Evolutionary conservation across 2,329 filamentous ascomycete genomes (phyloP).

Genomic region (Fusarium sp.): DNA sequence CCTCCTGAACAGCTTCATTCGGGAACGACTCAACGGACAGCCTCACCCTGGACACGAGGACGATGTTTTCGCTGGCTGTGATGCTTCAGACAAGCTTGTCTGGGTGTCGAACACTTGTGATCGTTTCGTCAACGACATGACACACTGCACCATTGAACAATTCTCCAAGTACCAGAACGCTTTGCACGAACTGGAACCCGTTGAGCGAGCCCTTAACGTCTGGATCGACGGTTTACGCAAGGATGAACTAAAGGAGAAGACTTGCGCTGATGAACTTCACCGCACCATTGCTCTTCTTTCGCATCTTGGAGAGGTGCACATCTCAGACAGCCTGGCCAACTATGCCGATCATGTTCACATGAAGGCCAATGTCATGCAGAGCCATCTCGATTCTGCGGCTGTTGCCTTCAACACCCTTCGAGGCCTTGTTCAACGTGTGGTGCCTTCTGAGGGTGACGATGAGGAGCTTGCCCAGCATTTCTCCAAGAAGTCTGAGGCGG

Average conservation of each 20-base stretch:
- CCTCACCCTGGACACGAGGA: conserved; percentile 77
- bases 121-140: conserved; percentile 84
- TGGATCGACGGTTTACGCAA: conserved; percentile 88
- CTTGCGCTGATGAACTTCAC: conserved; percentile 83
- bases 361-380: conserved; percentile 80
- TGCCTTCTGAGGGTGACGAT: conserved; percentile 64
- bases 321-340: conserved; percentile 75
- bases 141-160: conserved; percentile 79
- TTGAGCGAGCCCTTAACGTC: conserved; percentile 87
- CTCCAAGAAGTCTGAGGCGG: conserved; percentile 74
- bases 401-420: conserved; percentile 73
- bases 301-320: conserved; percentile 86
- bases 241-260: conserved; percentile 87
- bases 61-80: conserved; percentile 82
- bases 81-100: conserved; percentile 85
- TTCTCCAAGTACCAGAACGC: conserved; percentile 85
- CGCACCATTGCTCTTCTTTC: conserved; percentile 86
- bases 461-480: conserved; percentile 77
- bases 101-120: conserved; percentile 87
- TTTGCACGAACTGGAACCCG: conserved; percentile 87
- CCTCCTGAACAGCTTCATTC: conserved; percentile 81
- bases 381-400: conserved; percentile 82
- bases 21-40: conserved; percentile 79
- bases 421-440: conserved; percentile 73
- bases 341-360: conserved; percentile 85